Conservation (phyloP, 2,329 filamentous ascomycete species). For the Davidsoniella virescens region DNA sequence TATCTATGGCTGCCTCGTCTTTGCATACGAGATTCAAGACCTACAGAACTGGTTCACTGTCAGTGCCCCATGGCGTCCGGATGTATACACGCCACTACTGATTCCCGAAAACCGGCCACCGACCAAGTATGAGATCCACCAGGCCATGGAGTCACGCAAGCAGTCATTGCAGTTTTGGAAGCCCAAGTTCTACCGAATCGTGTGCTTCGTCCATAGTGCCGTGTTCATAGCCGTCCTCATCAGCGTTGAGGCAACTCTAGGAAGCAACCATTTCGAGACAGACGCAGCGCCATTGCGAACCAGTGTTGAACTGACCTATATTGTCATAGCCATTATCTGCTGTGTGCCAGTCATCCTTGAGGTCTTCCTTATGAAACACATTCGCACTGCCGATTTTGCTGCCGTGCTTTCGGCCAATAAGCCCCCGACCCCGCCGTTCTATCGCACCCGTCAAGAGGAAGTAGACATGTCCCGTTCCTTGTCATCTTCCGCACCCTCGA, state of each 20-base stretch:
- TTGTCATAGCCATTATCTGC: neutral
- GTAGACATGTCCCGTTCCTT: neutral
- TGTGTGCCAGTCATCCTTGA: neutral
- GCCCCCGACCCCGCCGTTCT: neutral
- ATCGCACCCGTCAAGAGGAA: neutral
- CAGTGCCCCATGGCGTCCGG: conserved; percentile 1
- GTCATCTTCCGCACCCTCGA: neutral
- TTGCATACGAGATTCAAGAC: neutral
- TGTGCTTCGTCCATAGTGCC: neutral
- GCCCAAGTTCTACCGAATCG: neutral
- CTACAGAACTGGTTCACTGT: conserved; percentile 4
- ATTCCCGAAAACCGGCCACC: conserved; percentile 4
- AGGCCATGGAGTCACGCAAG: neutral
- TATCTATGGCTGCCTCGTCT: neutral
- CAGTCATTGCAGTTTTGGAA: neutral
- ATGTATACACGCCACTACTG: conserved; percentile 3
- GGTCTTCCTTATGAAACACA: neutral
- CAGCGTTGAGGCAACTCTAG: neutral
- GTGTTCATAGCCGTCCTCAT: neutral
- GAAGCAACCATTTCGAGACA: neutral
- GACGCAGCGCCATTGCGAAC: neutral
- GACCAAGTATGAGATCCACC: neutral
- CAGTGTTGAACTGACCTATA: neutral
- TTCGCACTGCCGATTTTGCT: conserved; percentile 1
- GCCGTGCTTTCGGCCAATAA: conserved; percentile 1